These are phyloP conservation scores for Spizellomyces sp. DNA, from an alignment of 192 early-diverging fungal species.

Conservation along the genomic window DNA sequence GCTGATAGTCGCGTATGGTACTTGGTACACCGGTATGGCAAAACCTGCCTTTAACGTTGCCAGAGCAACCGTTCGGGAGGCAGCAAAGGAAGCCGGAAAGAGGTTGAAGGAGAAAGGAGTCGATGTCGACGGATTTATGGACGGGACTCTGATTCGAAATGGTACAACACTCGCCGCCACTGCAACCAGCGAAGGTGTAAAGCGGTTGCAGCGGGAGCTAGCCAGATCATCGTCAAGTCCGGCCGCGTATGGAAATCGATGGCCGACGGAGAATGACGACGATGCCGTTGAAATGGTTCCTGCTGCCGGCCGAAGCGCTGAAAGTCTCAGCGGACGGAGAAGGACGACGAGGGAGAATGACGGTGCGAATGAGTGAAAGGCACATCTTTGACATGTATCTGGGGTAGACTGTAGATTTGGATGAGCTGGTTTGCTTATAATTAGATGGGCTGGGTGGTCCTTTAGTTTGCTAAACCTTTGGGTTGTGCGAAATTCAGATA, in stretches of 20 bases:
- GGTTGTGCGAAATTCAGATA: too few species aligned
- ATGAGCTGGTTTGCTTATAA: too few species aligned
- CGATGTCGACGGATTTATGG: conserved; percentile 29
- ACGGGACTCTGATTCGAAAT: conserved; percentile 8
- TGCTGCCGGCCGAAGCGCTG: background rate
- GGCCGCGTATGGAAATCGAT: background rate
- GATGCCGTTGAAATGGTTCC: conserved; percentile 5
- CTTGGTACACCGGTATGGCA: conserved; percentile 46
- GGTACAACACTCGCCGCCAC: background rate
- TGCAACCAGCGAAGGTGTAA: background rate
- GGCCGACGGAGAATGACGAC: background rate
- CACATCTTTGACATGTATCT: too few species aligned
- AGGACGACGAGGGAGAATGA: too few species aligned
- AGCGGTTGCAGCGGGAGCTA: conserved; percentile 5
- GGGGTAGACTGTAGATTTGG: too few species aligned
- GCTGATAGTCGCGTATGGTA: conserved; percentile 35
- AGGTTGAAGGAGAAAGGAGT: conserved; percentile 37
- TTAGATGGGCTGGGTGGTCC: too few species aligned
- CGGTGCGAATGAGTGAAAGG: too few species aligned
- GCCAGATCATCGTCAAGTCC: background rate
- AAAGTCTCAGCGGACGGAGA: too few species aligned
- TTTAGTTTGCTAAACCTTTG: too few species aligned
- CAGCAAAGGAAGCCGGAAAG: conserved; percentile 26
- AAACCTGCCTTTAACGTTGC: conserved; percentile 43
- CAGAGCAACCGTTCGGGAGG: conserved; percentile 36